Evolutionary conservation across 768 basidiomycete species (phyloP), one percentile per base, ranked within the genome.

Genomic region (Myochromella boudieri): DNA sequence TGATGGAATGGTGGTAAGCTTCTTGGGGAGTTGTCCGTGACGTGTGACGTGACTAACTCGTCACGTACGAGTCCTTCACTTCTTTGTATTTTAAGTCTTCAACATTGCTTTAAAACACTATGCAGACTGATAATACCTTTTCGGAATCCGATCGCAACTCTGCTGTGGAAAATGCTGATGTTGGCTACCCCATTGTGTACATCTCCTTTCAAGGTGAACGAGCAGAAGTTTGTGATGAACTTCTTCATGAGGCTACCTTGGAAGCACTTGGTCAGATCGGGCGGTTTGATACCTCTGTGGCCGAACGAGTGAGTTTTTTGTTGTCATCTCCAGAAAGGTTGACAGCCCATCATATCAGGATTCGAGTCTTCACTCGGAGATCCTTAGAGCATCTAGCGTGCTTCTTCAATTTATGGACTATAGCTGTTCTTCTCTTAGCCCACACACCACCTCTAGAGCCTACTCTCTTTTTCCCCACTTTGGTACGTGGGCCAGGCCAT

Each of bases 61-160:
- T 34, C 33, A 6, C 18, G 29, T 31, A 8, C 29, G 29, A 8
- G 29, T n/a, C n/a, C n/a, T 17, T 34, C n/a, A 12, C 6, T n/a
- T 34, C 33, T 6, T 17, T n/a, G 33, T 34, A 34, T 17, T 14
- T n/a, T n/a, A 34, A 4, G 6, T 5, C 14, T 34, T 34, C 29
- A 31, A n/a, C 18, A n/a, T n/a, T n/a, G n/a, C n/a, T n/a, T n/a
- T n/a, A n/a, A n/a, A 12, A 34, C n/a, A 29, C 29, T 22, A 63
- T 62, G 58, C 40, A 46, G 18, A 28, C 33, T 20, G 54, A 51
- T 40, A 81, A 76, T 61, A 78, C 80, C n/a, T n/a, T n/a, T 42
- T 82, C 82, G 14, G 84, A 85, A 53, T 76, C 78, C 25, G 81
- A 75, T 42, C 57, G 73, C 8, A 71, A 76, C 44, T 52, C 56